Evolutionary conservation across 805 yeast genomes (phyloP), one percentile per base, ranked within the genome.

Genomic region (Yamadazyma tumulicola): DNA sequence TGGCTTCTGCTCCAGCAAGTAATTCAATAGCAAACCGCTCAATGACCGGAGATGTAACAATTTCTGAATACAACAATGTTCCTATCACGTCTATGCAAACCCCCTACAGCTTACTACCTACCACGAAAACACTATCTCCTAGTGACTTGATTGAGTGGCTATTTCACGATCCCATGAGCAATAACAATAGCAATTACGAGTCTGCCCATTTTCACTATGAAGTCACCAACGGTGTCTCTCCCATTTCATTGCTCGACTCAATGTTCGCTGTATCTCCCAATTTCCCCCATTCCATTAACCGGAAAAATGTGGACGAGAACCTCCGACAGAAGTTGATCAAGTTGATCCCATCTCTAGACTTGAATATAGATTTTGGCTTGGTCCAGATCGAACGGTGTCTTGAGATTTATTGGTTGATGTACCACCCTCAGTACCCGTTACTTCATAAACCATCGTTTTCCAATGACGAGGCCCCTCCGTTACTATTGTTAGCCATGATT

Each of bases 391-490:
- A 49, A 29, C 20, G 41, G 26, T 46, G 46, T 43, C 46, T 54
- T 30, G 64, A 50, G 45, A 57, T 45, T 6, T 79, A 75, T 49
- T 79, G 85, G 85, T 56, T 58, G 21, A 59, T 66, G 10, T 76
- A 72, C 49, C 80, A 78, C 47, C 73, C 77, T 0, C 73, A 77
- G 43, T 74, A 69, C 39, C 77, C 82, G 0, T 64, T 79, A 27
- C 55, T 79, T n/a, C 84, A 79, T 47, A 57, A 63, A 29, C 79
- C 82, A 3, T 69, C 82, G 7, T 79, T 79, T 43, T 59, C 59
- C 23, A 69, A 79, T 9, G 48, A 54, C 11, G 56, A 56, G 1
- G 60, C 75, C 0, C 75, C 74, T 5, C 67, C 75, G 0, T 54
- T 77, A 6, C 54, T 79, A 20, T 48, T 79, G 17, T 56, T 77